These are phyloP conservation scores for Suillus hirtellus DNA, from an alignment of 768 basidiomycete genomes.

Conservation along the genomic window DNA sequence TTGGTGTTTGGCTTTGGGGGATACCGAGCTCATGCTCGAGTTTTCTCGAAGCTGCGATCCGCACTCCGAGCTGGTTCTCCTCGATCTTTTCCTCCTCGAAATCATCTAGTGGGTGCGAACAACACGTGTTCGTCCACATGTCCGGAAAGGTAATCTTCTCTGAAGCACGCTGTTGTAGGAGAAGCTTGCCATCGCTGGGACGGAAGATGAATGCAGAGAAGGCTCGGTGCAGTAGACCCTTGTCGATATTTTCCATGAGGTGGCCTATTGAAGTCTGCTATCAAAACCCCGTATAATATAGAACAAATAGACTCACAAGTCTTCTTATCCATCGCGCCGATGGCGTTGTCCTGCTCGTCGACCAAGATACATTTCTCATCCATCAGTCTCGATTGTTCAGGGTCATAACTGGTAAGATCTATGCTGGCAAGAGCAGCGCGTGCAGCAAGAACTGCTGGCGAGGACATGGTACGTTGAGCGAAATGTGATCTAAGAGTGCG, in stretches of 20 bases:
- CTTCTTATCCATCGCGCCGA: conserved; percentile 93
- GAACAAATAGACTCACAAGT: conserved; percentile 63
- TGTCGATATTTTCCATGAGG: conserved; percentile 94
- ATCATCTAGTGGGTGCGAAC: conserved; percentile 94
- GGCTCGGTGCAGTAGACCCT: conserved; percentile 93
- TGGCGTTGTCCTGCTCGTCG: conserved; percentile 80
- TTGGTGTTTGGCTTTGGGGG: conserved; percentile 69
- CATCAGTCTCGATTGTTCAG: conserved; percentile 93
- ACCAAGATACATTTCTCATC: conserved; percentile 93
- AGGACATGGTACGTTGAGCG: conserved; percentile 43
- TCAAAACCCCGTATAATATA: neutral
- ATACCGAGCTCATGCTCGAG: conserved; percentile 97
- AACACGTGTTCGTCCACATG: conserved; percentile 99
- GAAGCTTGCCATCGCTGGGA: conserved; percentile 88
- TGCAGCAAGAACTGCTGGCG: conserved; percentile 63
- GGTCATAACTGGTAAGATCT: conserved; percentile 83
- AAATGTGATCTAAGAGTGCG: conserved; percentile 5
- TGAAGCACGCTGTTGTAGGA: conserved; percentile 93
- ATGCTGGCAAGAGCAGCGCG: conserved; percentile 66
- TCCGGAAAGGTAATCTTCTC: conserved; percentile 99
- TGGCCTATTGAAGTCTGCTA: conserved; percentile 60
- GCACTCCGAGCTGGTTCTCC: conserved; percentile 77
- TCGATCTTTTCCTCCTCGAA: conserved; percentile 82
- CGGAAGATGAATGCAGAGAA: conserved; percentile 98
- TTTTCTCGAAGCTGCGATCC: conserved; percentile 90